Conservation (phyloP, 129 eudicot species). For the Helianthus tuberosus region DNA sequence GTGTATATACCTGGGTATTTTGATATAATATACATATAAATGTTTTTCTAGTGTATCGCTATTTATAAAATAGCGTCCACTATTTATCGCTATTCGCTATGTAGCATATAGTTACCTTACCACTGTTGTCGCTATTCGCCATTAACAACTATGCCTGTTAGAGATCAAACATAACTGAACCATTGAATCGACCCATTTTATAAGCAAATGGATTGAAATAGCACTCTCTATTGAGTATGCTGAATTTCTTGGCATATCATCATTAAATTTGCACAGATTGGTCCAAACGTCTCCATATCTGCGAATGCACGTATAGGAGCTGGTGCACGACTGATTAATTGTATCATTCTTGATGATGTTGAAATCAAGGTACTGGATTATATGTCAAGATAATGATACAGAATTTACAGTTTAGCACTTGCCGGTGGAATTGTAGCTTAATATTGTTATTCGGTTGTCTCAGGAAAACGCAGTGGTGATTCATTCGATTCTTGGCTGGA, state of each 20-base stretch:
- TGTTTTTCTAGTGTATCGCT: too few relatives aligned
- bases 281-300: conserved; percentile 91
- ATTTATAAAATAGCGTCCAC: too few relatives aligned
- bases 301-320: conserved; percentile 95
- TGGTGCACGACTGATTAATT: conserved; percentile 77
- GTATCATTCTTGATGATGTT: conserved; percentile 85
- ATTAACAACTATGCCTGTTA: neutral
- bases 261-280: conserved; percentile 60
- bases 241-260: neutral
- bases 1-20: too few relatives aligned
- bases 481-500: conserved; percentile 96
- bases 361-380: conserved; percentile 60
- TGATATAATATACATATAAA: too few relatives aligned
- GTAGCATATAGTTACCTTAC: too few relatives aligned
- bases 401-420: neutral
- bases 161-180: neutral
- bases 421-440: neutral
- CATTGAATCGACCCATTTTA: neutral
- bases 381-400: neutral
- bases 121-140: too few relatives aligned
- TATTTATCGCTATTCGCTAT: too few relatives aligned
- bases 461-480: conserved; percentile 98
- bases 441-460: neutral
- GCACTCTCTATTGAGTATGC: neutral
- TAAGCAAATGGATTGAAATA: neutral